phyloP scores from a whole-genome alignment of 2,329 filamentous ascomycete genomes.

The Trichophyton simii region DNA sequence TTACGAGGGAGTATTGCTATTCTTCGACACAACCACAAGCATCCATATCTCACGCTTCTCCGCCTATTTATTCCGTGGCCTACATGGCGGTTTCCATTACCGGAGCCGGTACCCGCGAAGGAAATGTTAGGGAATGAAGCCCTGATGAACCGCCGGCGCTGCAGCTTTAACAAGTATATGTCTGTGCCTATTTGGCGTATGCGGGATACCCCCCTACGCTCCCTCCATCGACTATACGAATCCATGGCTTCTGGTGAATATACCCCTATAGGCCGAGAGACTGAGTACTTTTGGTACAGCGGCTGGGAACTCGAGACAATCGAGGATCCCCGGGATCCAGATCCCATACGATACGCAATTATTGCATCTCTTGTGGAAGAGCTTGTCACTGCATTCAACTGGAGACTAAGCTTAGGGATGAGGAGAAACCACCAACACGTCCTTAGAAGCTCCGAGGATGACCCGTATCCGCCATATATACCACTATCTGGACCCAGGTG shows the following conservation, averaged over 20 bases:
- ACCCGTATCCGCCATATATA: slow-evolving; percentile 9
- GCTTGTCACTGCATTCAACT: slow-evolving; percentile 19
- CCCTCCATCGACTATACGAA: slow-evolving; percentile 20
- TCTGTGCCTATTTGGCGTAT: slow-evolving; percentile 16
- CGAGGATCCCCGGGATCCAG: slow-evolving; percentile 18
- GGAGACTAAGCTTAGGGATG: slow-evolving; percentile 16
- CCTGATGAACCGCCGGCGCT: slow-evolving; percentile 8
- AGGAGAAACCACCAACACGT: slow-evolving; percentile 13
- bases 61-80: slow-evolving; percentile 15
- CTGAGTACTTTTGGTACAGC: slow-evolving; percentile 21
- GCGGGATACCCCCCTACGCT: slow-evolving; percentile 18
- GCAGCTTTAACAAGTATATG: slow-evolving; percentile 7
- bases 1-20: slow-evolving; percentile 10
- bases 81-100: slow-evolving; percentile 16
- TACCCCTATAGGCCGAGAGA: slow-evolving; percentile 14
- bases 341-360: slow-evolving; percentile 21
- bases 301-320: slow-evolving; percentile 17
- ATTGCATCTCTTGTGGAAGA: slow-evolving; percentile 19
- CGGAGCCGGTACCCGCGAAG: slow-evolving; percentile 10
- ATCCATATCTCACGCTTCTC: slow-evolving; percentile 15
- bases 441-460: slow-evolving; percentile 5
- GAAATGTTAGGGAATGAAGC: slow-evolving; percentile 10
- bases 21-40: slow-evolving; percentile 6
- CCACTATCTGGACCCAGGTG: slow-evolving; percentile 13
- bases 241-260: slow-evolving; percentile 14